Evolutionary conservation across 139 green algal genomes (phyloP).

Genomic region (Tetraselmis striata): DNA sequence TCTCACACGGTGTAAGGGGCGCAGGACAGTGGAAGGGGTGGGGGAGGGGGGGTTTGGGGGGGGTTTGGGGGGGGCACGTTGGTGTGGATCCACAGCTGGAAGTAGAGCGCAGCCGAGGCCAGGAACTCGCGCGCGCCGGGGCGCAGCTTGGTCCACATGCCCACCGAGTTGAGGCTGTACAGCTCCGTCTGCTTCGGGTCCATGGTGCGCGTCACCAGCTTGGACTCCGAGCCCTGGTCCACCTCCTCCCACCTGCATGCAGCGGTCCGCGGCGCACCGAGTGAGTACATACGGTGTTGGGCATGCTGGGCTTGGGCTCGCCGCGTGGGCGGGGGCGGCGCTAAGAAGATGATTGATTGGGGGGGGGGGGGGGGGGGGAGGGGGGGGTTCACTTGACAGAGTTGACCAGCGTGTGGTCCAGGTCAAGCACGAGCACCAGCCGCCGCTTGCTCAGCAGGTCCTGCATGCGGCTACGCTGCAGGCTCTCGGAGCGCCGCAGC

Average conservation of each 20-base stretch:
- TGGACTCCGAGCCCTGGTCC: neutral
- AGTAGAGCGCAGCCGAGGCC: constrained; percentile 28
- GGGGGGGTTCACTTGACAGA: constrained; percentile 40
- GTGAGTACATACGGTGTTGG: too few species aligned
- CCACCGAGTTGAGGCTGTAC: constrained; percentile 56
- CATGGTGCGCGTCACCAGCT: neutral
- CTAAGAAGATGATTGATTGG: too few species aligned
- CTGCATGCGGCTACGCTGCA: neutral
- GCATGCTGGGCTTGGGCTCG: too few species aligned
- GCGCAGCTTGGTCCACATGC: constrained; percentile 91
- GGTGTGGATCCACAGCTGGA: constrained; percentile 76
- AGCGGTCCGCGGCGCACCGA: too few species aligned
- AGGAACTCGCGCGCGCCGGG: constrained; percentile 47
- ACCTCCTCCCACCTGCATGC: neutral
- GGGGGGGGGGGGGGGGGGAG: too few species aligned
- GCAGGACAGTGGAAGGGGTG: too few species aligned
- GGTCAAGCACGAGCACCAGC: constrained; percentile 79
- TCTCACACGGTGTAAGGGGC: too few species aligned
- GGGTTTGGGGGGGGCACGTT: constrained; percentile 32
- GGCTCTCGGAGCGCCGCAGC: neutral
- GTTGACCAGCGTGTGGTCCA: constrained; percentile 95
- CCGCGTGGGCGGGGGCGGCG: too few species aligned
- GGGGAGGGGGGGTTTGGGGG: too few species aligned
- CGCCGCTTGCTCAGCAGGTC: constrained; percentile 13
- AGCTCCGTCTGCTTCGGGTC: constrained; percentile 30